Conservation (phyloP, 768 basidiomycete species). For the Suillus luteus region DNA sequence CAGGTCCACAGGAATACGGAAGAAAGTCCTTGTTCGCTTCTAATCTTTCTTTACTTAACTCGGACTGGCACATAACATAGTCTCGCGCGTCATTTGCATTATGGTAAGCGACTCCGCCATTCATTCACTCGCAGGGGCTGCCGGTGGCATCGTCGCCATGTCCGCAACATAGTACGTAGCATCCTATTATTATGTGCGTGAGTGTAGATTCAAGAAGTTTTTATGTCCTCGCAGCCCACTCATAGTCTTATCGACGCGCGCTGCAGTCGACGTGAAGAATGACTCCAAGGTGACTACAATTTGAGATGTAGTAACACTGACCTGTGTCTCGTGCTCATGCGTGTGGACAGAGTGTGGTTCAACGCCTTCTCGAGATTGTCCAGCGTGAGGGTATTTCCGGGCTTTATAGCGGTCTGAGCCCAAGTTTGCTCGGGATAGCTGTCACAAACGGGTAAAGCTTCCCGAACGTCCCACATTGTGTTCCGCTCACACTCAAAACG, state of each 20-base stretch:
- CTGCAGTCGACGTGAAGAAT: constrained; percentile 85
- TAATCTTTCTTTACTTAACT: background rate
- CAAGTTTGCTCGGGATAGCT: constrained; percentile 87
- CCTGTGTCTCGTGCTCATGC: constrained; percentile 9
- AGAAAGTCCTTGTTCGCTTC: background rate
- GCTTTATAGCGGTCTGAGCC: constrained; percentile 84
- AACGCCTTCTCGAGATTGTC: constrained; percentile 73
- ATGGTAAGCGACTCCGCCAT: constrained; percentile 78
- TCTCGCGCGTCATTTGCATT: background rate
- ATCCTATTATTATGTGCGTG: background rate
- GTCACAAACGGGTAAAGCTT: constrained; percentile 81
- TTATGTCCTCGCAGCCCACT: constrained; percentile 62
- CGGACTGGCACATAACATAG: background rate
- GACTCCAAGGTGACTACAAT: constrained; percentile 60
- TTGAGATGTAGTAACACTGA: constrained; percentile 1
- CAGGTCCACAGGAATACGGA: background rate
- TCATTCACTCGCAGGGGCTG: constrained; percentile 86
- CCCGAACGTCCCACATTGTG: background rate
- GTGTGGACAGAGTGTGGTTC: constrained; percentile 54
- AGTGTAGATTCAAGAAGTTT: background rate
- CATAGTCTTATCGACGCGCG: constrained; percentile 88
- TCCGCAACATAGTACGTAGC: constrained; percentile 75
- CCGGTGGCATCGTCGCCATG: constrained; percentile 92
- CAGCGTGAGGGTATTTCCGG: constrained; percentile 83
- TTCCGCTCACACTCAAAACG: constrained; percentile 2